Evolutionary conservation across 768 basidiomycete genomes (phyloP).

Genomic region (Mycena polygramma): DNA sequence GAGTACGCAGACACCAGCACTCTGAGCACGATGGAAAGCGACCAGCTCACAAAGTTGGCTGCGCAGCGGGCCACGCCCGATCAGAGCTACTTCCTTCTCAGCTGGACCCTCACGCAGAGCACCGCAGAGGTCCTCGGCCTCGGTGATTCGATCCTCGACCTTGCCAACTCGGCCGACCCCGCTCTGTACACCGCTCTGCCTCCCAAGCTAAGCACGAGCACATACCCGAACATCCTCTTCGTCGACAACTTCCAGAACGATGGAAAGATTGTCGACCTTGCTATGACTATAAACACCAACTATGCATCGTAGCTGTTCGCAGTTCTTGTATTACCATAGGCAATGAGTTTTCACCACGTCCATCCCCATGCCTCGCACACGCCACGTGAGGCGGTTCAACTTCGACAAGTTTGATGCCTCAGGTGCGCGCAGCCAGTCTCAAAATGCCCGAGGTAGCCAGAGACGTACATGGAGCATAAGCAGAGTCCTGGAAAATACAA

Average conservation of each 20-base stretch:
- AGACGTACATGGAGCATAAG: no score
- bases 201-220: conserved; percentile 15
- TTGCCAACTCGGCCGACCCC: conserved; percentile 13
- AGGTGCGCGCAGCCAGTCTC: no score
- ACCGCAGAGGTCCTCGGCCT: conserved; percentile 15
- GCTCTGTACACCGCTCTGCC: conserved; percentile 25
- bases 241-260: conserved; percentile 30
- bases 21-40: conserved; percentile 29
- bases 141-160: conserved; percentile 19
- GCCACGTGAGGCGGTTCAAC: no score
- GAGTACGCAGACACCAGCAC: conserved; percentile 20
- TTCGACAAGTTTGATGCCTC: no score
- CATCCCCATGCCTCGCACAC: no score
- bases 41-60: conserved; percentile 25
- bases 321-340: no score
- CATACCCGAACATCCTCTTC: conserved; percentile 27
- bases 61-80: conserved; percentile 15
- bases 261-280: conserved; percentile 17
- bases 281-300: conserved; percentile 25
- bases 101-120: conserved; percentile 27
- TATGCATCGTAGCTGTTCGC: conserved; percentile 14
- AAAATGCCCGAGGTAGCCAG: no score
- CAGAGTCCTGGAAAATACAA: no score
- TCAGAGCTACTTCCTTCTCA: conserved; percentile 20
- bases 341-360: no score